phyloP scores from a whole-genome alignment of 192 early-diverging fungal species.

The Phycomyces blakesleeanus region DNA sequence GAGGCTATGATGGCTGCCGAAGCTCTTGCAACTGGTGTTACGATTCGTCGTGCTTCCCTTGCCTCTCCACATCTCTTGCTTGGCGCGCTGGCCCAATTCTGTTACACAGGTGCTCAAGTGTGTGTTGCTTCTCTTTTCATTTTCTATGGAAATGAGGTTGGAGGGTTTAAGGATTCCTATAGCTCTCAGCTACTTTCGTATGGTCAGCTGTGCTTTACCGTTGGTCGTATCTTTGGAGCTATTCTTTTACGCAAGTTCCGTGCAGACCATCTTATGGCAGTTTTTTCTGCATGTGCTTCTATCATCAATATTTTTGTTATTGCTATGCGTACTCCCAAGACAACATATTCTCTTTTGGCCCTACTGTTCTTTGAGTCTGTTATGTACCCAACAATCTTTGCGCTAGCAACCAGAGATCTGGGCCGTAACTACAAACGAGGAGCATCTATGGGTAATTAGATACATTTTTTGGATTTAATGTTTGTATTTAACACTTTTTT shows the following conservation, averaged over 20 bases:
- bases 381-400: conserved; percentile 34
- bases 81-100: conserved; percentile 26
- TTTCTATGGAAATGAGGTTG: conserved; percentile 24
- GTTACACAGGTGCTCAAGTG: conserved; percentile 37
- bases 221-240: conserved; percentile 32
- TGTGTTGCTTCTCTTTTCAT: conserved; percentile 33
- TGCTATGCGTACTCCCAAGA: conserved; percentile 12
- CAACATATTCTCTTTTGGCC: conserved; percentile 27
- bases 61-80: conserved; percentile 25
- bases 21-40: conserved; percentile 8
- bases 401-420: conserved; percentile 27
- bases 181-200: conserved; percentile 21
- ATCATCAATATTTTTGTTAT: conserved; percentile 22
- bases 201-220: conserved; percentile 27
- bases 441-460: conserved; percentile 19
- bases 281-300: conserved; percentile 10
- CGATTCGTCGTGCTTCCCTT: conserved; percentile 20
- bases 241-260: conserved; percentile 16
- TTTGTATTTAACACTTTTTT: too few species aligned
- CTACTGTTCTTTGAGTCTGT: conserved; percentile 34
- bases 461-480: too few species aligned
- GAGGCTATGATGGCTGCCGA: conserved; percentile 36
- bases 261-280: conserved; percentile 19
- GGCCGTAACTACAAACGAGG: conserved; percentile 29
- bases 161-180: conserved; percentile 5